phyloP scores from a whole-genome alignment of 495 filamentous ascomycete genomes.

The Penicillium paradoxum region DNA sequence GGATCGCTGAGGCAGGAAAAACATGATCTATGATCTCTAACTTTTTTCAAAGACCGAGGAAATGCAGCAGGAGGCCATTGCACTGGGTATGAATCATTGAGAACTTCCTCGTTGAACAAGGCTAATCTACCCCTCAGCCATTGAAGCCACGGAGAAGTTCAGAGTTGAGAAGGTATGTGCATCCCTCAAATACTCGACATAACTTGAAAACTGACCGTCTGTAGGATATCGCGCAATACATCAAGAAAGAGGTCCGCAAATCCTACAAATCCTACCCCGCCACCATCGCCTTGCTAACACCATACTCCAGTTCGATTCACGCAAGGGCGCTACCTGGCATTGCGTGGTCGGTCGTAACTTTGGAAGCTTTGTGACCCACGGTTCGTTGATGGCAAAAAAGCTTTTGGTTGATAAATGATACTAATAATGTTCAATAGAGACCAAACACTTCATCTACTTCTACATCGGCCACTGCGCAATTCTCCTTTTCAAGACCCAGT shows the following conservation, averaged over 20 bases:
- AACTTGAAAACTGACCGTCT: constrained; percentile 15
- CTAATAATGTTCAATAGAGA: constrained; percentile 56
- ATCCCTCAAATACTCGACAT: constrained; percentile 1
- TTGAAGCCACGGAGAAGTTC: constrained; percentile 88
- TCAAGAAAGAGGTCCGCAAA: constrained; percentile 81
- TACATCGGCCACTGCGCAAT: constrained; percentile 98
- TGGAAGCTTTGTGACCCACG: constrained; percentile 97
- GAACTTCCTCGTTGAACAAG: neutral
- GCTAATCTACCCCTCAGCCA: constrained; percentile 52
- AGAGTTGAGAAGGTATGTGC: constrained; percentile 81
- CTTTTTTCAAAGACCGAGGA: constrained; percentile 68
- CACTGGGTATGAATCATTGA: constrained; percentile 66
- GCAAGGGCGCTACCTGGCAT: constrained; percentile 95
- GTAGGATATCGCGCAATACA: constrained; percentile 92
- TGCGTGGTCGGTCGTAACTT: constrained; percentile 99
- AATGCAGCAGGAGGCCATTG: constrained; percentile 91
- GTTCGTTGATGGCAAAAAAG: constrained; percentile 42
- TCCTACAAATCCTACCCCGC: constrained; percentile 3
- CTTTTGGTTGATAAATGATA: neutral
- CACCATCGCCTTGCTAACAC: constrained; percentile 16
- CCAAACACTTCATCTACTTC: constrained; percentile 99
- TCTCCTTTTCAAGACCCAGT: constrained; percentile 98
- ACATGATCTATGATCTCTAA: neutral
- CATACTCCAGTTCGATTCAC: constrained; percentile 69
- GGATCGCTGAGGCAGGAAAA: constrained; percentile 4